A percentile compares a stretch with the other conserved stretches of the same genome.
Evolutionary conservation across 169 alveolate genomes (phyloP).

Genomic region (Plasmodium knowlesi): DNA sequence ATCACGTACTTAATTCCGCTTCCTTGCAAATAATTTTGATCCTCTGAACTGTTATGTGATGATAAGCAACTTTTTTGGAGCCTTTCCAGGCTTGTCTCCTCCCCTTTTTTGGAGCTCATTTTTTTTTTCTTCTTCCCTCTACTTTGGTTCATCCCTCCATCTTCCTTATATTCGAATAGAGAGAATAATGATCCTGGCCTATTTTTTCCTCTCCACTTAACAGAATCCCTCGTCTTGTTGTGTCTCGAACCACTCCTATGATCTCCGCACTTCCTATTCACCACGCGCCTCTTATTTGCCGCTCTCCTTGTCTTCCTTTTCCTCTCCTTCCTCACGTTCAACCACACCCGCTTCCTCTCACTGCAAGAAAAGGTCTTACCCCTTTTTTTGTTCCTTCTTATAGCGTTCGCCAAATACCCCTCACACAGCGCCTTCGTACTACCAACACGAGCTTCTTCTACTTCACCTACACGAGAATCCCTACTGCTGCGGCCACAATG

Average conservation of each 20-base stretch:
- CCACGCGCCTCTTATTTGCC: not conserved
- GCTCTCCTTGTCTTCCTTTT: not conserved
- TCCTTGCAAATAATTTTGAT: not conserved
- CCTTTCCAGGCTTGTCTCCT: not conserved
- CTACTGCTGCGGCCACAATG: not conserved
- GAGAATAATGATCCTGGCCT: not conserved
- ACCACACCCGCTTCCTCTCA: not conserved
- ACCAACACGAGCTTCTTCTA: not conserved
- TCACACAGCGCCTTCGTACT: not conserved
- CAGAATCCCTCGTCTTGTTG: not conserved
- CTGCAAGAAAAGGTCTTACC: not conserved
- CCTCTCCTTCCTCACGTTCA: not conserved
- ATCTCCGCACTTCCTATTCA: not conserved
- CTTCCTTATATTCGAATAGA: not conserved
- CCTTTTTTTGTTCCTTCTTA: not conserved
- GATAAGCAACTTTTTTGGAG: not conserved
- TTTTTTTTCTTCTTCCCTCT: not conserved
- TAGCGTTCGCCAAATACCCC: not conserved
- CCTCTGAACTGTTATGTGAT: not conserved
- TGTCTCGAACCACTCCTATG: not conserved
- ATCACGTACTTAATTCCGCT: not conserved
- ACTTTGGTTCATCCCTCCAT: not conserved
- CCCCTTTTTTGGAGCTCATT: not conserved
- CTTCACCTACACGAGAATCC: not conserved
- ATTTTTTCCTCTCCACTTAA: not conserved